Evolutionary conservation across 768 basidiomycete genomes (phyloP).

Genomic region (Trichaptum fuscoviolaceum): DNA sequence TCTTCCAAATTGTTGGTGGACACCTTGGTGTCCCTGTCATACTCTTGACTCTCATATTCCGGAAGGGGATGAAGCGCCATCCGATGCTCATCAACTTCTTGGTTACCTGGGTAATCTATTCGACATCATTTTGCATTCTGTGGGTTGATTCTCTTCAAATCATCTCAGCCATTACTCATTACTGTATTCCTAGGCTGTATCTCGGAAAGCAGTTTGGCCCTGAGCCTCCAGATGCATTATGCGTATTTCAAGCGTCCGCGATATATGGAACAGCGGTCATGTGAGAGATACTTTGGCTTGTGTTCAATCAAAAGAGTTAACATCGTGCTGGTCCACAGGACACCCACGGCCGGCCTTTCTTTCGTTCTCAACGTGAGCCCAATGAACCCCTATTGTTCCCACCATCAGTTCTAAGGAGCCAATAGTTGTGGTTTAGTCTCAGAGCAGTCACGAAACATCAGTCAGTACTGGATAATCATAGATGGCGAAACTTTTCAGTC

Average conservation of each 20-base stretch:
- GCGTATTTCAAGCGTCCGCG: slow-evolving; percentile 47
- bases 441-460: slow-evolving; percentile 31
- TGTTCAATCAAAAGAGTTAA: background rate
- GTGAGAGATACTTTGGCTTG: slow-evolving; percentile 26
- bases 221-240: slow-evolving; percentile 29
- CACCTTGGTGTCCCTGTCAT: slow-evolving; percentile 8
- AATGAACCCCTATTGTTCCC: no score
- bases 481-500: background rate
- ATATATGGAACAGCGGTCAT: slow-evolving; percentile 50
- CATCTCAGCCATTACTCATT: background rate
- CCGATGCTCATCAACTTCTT: slow-evolving; percentile 55
- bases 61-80: slow-evolving; percentile 38
- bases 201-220: slow-evolving; percentile 11
- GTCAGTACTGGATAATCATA: background rate
- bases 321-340: background rate
- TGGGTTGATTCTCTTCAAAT: slow-evolving; percentile 25
- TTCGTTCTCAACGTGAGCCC: background rate
- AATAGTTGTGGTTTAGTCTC: slow-evolving; percentile 34
- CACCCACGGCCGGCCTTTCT: background rate
- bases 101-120: slow-evolving; percentile 49
- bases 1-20: slow-evolving; percentile 18
- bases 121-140: slow-evolving; percentile 46
- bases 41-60: slow-evolving; percentile 12
- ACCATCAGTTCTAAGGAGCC: slow-evolving; percentile 26
- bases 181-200: background rate